Percentiles rank a stretch among this genome's conserved stretches.
These are phyloP conservation scores for Erythrobasidium yunnanense DNA, from an alignment of 768 basidiomycete genomes.

Conservation along the genomic window DNA sequence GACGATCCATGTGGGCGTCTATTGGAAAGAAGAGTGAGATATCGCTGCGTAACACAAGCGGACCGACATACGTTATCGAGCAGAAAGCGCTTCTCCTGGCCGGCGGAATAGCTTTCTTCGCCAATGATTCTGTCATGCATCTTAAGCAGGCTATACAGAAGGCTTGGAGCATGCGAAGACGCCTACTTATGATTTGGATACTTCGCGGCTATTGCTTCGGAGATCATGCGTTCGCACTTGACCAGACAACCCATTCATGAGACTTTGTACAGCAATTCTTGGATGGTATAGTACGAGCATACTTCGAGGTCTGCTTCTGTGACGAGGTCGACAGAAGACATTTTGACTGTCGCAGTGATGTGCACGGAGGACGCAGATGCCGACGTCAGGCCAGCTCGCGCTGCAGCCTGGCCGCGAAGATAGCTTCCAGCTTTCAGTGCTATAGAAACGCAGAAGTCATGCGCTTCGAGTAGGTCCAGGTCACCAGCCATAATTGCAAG, in stretches of 20 bases:
- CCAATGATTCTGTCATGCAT: conserved; percentile 33
- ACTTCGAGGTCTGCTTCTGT: conserved; percentile 23
- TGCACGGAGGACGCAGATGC: not conserved
- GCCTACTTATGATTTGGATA: conserved; percentile 34
- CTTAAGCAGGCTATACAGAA: not conserved
- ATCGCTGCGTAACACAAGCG: too few relatives aligned
- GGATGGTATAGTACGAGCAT: not conserved
- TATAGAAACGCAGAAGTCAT: conserved; percentile 29
- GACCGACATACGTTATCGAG: conserved; percentile 28
- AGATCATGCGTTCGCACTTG: conserved; percentile 31
- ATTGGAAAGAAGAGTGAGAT: not conserved
- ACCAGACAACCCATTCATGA: not conserved
- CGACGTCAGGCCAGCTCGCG: conserved; percentile 17
- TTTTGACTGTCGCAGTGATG: conserved; percentile 27
- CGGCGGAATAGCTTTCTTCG: conserved; percentile 36
- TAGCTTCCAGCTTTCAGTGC: conserved; percentile 33
- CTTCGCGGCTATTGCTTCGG: conserved; percentile 24
- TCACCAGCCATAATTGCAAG: not conserved
- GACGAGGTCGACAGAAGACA: conserved; percentile 26
- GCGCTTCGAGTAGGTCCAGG: conserved; percentile 30
- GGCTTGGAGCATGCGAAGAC: not conserved
- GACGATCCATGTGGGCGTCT: conserved; percentile 36
- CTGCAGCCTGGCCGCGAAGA: conserved; percentile 32
- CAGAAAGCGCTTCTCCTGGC: conserved; percentile 36
- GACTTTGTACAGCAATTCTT: not conserved